Evolutionary conservation across 257 asterid species (phyloP), one percentile per base, ranked within the genome.

Genomic region (Solanum lycopersicoides): DNA sequence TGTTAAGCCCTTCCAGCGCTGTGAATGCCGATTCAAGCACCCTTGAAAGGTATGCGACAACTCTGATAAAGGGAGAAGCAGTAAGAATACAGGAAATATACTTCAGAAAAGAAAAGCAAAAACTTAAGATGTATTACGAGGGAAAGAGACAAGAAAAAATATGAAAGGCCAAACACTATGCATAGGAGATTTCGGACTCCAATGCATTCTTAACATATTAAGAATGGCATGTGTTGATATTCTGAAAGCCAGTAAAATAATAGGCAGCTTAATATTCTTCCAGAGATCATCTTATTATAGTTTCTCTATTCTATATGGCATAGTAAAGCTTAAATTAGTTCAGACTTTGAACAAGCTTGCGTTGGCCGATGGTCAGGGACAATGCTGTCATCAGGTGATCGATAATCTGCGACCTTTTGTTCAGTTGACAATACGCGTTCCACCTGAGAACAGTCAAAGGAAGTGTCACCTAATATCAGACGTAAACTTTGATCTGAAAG

Each of bases 11-110:
- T 88, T 97, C 99, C 44, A 97, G 95, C 47, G 98, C 97, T 84
- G 99, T 96, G 93, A 97, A 97, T 89, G 99, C 98, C 89, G 98
- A 92, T 92, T 96, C 99, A 80, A 97, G 98, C 90, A 97, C 98
- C 84, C 99, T 98, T 68, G 98, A 95, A 63, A 95, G 96, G 91
- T 97, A 96, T 42, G 99, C 97, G 50, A 96, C 99, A 89, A 96
- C 98, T 92, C 99, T 97, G 93, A 69, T 86, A 86, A 87, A 50
- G 28, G 68, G 89, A 91, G 85, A 80, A 80, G 68, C 44, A 44
- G 2, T 80, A 80, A 80, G 69, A 47, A 80, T 13, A 80, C 42
- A 80, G 20, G 21, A 47, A 80, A 80, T 50, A 80, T 10, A 68
- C 68, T 80, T 47, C 66, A 80, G 84, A 47, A 44, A 25, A 23